Conservation (phyloP, 2,329 filamentous ascomycete genomes). For the Tolypocladium nubicola region DNA sequence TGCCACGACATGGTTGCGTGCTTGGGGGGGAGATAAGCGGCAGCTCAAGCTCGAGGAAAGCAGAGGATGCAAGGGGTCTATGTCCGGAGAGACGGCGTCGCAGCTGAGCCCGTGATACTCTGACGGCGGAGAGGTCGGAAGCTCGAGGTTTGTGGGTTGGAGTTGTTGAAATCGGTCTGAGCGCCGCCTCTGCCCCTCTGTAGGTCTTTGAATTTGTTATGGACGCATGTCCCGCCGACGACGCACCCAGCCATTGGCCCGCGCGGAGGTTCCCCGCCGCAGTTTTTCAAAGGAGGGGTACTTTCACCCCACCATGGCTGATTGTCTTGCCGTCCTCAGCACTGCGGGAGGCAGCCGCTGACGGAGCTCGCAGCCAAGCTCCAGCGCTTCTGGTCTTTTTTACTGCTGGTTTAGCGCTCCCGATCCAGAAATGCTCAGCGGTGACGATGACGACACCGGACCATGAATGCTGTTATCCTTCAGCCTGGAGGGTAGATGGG, state of each 20-base stretch:
- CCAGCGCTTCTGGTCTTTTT: background rate
- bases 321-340: background rate
- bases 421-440: background rate
- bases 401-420: background rate
- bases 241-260: background rate
- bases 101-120: background rate
- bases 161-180: background rate
- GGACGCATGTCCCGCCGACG: background rate
- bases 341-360: background rate
- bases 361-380: background rate
- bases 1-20: conserved; percentile 59
- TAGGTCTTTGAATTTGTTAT: background rate
- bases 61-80: background rate
- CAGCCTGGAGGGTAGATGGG: background rate
- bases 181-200: background rate
- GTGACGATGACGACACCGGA: background rate
- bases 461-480: background rate
- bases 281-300: conserved; percentile 8
- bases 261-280: conserved; percentile 5
- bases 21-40: conserved; percentile 1
- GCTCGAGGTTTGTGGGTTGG: background rate
- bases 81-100: background rate
- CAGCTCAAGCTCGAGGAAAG: conserved; percentile 1
- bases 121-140: background rate
- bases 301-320: conserved; percentile 5